Evolutionary conservation across 2,329 filamentous ascomycete genomes (phyloP).

Genomic region (Harringtonia lauricola): DNA sequence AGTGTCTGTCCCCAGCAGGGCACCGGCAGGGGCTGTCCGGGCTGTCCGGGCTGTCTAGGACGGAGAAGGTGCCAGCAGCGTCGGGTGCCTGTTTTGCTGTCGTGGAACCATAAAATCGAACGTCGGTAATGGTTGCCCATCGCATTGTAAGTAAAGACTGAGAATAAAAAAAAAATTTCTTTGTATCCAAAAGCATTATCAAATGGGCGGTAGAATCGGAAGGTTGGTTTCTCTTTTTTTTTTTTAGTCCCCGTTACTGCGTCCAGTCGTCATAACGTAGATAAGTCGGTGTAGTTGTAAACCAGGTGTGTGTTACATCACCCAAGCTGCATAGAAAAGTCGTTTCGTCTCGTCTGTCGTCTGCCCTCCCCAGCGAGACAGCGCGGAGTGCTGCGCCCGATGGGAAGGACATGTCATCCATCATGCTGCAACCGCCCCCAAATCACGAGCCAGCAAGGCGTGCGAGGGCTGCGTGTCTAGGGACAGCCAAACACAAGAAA

Average conservation of each 20-base stretch:
- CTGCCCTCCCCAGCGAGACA: background rate
- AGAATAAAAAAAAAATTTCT: background rate
- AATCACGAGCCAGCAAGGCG: no score
- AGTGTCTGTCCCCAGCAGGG: background rate
- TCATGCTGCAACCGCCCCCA: no score
- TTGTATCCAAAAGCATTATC: slow-evolving; percentile 2
- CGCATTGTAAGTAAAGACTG: background rate
- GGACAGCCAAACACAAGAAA: background rate
- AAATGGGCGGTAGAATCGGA: background rate
- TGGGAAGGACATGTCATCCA: background rate
- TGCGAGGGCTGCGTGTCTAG: no score
- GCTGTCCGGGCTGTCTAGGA: no score
- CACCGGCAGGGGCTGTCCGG: background rate
- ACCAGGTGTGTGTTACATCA: background rate
- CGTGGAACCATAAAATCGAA: background rate
- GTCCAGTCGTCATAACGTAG: slow-evolving; percentile 9
- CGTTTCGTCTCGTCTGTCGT: slow-evolving; percentile 4
- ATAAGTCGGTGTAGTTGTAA: slow-evolving; percentile 3
- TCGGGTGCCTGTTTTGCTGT: no score
- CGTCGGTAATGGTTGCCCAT: background rate
- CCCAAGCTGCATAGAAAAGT: slow-evolving; percentile 1
- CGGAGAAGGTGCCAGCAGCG: no score
- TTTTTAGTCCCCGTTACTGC: slow-evolving; percentile 4
- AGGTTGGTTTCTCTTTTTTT: slow-evolving; percentile 4
- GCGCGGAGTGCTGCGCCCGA: no score